Base-by-base conservation (phyloP, 768 basidiomycete species). In the Lentinula guzmanii region DNA sequence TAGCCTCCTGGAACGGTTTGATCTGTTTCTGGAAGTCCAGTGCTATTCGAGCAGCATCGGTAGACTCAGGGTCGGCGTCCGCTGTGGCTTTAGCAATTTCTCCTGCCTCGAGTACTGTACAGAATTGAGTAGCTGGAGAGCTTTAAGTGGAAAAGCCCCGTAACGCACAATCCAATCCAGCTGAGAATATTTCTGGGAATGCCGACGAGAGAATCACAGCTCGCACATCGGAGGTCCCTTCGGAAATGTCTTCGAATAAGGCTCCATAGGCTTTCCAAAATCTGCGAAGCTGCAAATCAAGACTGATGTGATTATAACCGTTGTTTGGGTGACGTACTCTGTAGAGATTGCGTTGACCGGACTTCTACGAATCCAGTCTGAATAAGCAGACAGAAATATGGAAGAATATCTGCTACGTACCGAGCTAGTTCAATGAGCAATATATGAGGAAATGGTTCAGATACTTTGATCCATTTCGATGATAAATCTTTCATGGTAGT, bases 111-210 rank as follows among this genome's bases (percentile, higher is more conserved):
- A 65, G 63, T 34, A 80, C 74, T 79, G 10, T 7, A 15, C 16
- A 57, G 34, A 37, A 28, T 28, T n/a, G 51, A 60, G n/a, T n/a
- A 1, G 7, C 21, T 53, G 10, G 33, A 31, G 37, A 61, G 50
- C 31, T 28, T 31, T 13, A 24, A 3, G 7, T 6, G 11, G 24
- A 34, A n/a, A n/a, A 6, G 24, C n/a, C 41, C 45, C 4, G 24
- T 24, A 21, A 34, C 41, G 66, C 82, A 91, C 93, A 69, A 70
- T 96, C 94, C 5, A 96, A 71, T 0, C 95, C 94, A 1, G 91
- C 93, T 0, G 89, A 89, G 70, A 93, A 96, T 4, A 85, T 71
- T 70, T 89, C 92, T 0, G 86, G 84, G 2, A 89, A 68, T 1
- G 75, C 76, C 0, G 91, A 93, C 0, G 87, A 84, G 0, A 96